A percentile compares a stretch with the other conserved stretches of the same genome.
phyloP scores from a whole-genome alignment of 2,329 filamentous ascomycete genomes.

The Xylariaceae sp. region DNA sequence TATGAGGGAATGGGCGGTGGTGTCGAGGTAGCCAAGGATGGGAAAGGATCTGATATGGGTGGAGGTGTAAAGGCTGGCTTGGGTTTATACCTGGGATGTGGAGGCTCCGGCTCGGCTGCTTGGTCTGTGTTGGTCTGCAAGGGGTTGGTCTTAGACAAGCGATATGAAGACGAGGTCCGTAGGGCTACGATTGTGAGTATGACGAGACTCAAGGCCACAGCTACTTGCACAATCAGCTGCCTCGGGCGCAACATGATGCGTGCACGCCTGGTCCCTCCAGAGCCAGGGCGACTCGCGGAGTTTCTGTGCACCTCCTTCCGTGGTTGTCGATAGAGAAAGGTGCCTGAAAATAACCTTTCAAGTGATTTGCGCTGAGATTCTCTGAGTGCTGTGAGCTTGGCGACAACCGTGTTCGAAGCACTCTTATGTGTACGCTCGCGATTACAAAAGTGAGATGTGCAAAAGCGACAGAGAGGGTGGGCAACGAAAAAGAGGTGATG shows the following conservation, averaged over 20 bases:
- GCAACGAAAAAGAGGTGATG: too few species aligned
- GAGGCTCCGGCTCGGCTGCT: conserved; percentile 1
- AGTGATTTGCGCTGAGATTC: too few species aligned
- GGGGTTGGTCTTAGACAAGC: conserved; percentile 2
- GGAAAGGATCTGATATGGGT: conserved; percentile 43
- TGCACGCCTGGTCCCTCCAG: neutral
- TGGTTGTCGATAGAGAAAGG: too few species aligned
- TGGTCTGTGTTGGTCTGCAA: neutral
- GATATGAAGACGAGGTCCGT: conserved; percentile 2
- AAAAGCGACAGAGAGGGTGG: too few species aligned
- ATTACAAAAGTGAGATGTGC: too few species aligned
- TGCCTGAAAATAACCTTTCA: too few species aligned
- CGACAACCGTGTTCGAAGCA: too few species aligned
- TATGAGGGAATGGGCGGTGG: conserved; percentile 43
- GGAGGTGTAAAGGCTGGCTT: conserved; percentile 34
- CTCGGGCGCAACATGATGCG: conserved; percentile 17
- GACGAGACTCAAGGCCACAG: conserved; percentile 15
- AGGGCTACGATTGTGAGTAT: conserved; percentile 17
- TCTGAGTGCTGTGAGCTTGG: too few species aligned
- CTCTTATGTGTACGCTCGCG: too few species aligned
- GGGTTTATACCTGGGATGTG: conserved; percentile 34
- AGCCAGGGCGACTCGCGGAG: neutral
- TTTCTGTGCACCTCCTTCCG: too few species aligned
- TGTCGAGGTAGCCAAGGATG: conserved; percentile 34
- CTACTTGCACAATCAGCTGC: conserved; percentile 15